These are phyloP conservation scores for Lepidium africanum DNA, from an alignment of 345 rosid genomes.

Conservation along the genomic window DNA sequence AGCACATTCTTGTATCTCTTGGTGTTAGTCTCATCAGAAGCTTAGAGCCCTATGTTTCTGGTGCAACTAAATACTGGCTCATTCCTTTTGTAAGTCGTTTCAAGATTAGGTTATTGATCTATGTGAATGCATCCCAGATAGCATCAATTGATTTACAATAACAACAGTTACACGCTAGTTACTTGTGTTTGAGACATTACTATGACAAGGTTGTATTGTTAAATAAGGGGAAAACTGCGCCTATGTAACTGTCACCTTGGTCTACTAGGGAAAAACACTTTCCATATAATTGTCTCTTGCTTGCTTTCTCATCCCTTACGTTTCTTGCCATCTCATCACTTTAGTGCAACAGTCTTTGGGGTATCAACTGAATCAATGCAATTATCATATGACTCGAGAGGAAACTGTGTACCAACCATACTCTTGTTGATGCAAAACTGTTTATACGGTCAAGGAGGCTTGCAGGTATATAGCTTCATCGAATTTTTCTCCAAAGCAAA, in stretches of 20 bases:
- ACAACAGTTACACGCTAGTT: background rate
- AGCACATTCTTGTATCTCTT: background rate
- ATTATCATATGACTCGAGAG: constrained; percentile 77
- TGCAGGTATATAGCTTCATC: constrained; percentile 42
- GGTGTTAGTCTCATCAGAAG: background rate
- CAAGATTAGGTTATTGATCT: background rate
- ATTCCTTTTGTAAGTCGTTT: background rate
- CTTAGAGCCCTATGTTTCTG: background rate
- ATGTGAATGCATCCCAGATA: background rate
- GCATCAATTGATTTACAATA: background rate
- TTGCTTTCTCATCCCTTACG: constrained; percentile 4
- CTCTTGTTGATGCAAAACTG: constrained; percentile 84
- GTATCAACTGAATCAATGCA: constrained; percentile 98
- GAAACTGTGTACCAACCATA: constrained; percentile 85
- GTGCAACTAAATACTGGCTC: background rate
- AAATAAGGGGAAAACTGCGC: background rate
- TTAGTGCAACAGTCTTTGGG: constrained; percentile 87
- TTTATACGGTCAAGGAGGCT: constrained; percentile 75
- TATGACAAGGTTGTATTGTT: background rate
- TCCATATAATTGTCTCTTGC: background rate
- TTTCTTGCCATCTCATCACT: constrained; percentile 4
- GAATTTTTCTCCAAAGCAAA: background rate
- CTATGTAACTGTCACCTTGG: background rate
- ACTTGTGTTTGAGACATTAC: background rate
- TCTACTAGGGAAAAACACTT: background rate